phyloP scores from a whole-genome alignment of 2,329 filamentous ascomycete genomes.

The Drechslerella coelobrocha region DNA sequence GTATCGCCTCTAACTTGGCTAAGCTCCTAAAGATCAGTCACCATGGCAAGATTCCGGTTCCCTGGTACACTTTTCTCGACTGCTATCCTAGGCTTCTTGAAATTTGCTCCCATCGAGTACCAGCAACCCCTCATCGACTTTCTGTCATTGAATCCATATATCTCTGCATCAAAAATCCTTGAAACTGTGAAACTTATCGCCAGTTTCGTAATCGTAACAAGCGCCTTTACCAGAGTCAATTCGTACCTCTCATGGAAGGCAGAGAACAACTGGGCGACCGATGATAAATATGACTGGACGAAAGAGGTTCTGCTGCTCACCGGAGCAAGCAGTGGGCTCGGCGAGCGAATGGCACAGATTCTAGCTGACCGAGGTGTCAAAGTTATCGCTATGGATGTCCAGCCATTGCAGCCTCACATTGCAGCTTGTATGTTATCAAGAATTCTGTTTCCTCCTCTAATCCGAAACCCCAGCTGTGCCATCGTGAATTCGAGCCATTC shows the following conservation, averaged over 20 bases:
- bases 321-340: slow-evolving; percentile 37
- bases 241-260: slow-evolving; percentile 30
- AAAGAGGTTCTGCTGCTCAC: slow-evolving; percentile 43
- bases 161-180: slow-evolving; percentile 1
- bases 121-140: slow-evolving; percentile 21
- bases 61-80: slow-evolving; percentile 34
- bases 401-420: slow-evolving; percentile 8
- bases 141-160: slow-evolving; percentile 18
- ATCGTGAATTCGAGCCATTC: no score
- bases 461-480: no score
- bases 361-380: slow-evolving; percentile 30
- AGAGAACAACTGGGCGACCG: slow-evolving; percentile 41
- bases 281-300: slow-evolving; percentile 44
- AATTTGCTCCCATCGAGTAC: slow-evolving; percentile 20
- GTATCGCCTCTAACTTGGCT: no score
- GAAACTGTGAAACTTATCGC: slow-evolving; percentile 6
- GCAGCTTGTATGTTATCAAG: slow-evolving; percentile 21
- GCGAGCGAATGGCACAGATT: slow-evolving; percentile 27
- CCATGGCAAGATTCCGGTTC: no score
- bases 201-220: slow-evolving; percentile 15
- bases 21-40: no score
- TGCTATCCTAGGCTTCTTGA: slow-evolving; percentile 20
- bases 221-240: slow-evolving; percentile 20
- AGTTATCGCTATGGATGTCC: slow-evolving; percentile 38
- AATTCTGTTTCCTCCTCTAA: background rate